Evolutionary conservation across 768 basidiomycete species (phyloP).

Genomic region (Dioszegia aurantiaca): DNA sequence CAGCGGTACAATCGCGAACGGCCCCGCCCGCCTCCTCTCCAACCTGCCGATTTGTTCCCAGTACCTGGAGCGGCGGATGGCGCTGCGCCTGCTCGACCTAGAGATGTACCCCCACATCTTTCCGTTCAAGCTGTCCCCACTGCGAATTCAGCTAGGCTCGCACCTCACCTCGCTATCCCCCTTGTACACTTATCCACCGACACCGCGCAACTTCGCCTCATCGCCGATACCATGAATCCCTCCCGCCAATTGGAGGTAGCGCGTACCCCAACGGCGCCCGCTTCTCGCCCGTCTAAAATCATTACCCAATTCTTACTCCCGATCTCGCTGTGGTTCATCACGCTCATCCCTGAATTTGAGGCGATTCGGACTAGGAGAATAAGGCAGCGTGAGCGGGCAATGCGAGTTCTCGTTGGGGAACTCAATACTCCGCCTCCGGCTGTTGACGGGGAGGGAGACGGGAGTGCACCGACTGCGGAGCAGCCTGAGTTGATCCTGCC

Average conservation of each 20-base stretch:
- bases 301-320: conserved; percentile 40
- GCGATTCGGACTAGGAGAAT: conserved; percentile 30
- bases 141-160: background rate
- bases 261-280: background rate
- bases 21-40: background rate
- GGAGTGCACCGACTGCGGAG: background rate
- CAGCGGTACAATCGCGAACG: conserved; percentile 11
- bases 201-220: conserved; percentile 25
- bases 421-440: background rate
- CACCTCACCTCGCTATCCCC: conserved; percentile 12
- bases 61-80: background rate
- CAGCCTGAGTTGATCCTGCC: conserved; percentile 20
- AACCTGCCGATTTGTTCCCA: background rate
- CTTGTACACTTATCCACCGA: conserved; percentile 37
- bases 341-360: conserved; percentile 43
- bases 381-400: conserved; percentile 32
- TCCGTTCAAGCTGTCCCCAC: background rate
- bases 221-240: conserved; percentile 11
- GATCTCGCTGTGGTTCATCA: conserved; percentile 40
- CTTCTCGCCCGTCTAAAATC: conserved; percentile 17
- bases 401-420: conserved; percentile 36
- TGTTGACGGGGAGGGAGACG: background rate
- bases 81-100: background rate
- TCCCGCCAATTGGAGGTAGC: conserved; percentile 5
- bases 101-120: background rate